These are phyloP conservation scores for Piloderma croceum DNA, from an alignment of 768 basidiomycete genomes.

Conservation along the genomic window DNA sequence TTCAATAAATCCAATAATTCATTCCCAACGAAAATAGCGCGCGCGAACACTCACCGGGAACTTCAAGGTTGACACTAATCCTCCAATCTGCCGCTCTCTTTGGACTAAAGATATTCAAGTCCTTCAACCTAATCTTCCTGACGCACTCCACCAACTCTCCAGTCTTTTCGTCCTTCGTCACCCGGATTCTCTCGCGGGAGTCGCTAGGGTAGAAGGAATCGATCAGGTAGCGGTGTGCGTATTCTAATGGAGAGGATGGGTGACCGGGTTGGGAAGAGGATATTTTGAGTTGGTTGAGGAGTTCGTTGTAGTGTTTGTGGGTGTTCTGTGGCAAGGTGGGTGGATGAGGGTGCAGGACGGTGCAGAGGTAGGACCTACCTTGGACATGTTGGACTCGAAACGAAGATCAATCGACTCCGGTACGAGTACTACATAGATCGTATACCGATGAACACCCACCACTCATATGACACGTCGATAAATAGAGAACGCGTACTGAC, in stretches of 20 bases:
- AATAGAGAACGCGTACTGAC: slow-evolving; percentile 61
- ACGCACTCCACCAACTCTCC: slow-evolving; percentile 57
- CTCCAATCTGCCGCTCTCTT: slow-evolving; percentile 85
- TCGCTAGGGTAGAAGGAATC: slow-evolving; percentile 79
- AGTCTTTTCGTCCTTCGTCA: slow-evolving; percentile 78
- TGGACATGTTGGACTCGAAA: slow-evolving; percentile 92
- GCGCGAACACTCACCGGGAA: slow-evolving; percentile 55
- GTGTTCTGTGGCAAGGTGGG: too few relatives aligned
- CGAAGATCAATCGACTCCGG: slow-evolving; percentile 58
- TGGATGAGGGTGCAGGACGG: slow-evolving; percentile 1
- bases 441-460: too few relatives aligned
- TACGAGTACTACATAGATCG: slow-evolving; percentile 58
- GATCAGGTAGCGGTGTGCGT: slow-evolving; percentile 70
- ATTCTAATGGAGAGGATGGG: slow-evolving; percentile 53
- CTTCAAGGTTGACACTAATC: slow-evolving; percentile 88
- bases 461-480: background rate
- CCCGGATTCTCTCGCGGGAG: slow-evolving; percentile 76
- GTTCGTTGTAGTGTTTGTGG: too few relatives aligned
- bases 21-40: background rate
- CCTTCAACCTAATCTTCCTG: slow-evolving; percentile 77
- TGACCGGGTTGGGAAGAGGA: slow-evolving; percentile 47
- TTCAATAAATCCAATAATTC: background rate
- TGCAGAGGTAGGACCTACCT: slow-evolving; percentile 43
- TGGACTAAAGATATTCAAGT: slow-evolving; percentile 84
- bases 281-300: slow-evolving; percentile 78